Base-by-base conservation (phyloP, 768 basidiomycete genomes). In the Boletus vinaceobasis region DNA sequence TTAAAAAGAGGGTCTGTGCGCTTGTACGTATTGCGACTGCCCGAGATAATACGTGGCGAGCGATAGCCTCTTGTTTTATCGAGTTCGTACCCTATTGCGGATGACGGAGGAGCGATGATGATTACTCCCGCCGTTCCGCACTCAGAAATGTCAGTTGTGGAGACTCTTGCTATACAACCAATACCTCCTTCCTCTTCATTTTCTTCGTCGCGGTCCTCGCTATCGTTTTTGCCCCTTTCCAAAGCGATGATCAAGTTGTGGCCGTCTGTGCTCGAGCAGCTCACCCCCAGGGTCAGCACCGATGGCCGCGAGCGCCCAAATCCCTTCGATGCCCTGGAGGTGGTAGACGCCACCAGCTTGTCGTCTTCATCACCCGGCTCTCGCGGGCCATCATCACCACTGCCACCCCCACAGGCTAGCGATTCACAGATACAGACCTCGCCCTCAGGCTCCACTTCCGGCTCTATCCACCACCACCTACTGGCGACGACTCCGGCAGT, bases 191-290 rank as follows among this genome's bases (percentile, higher is more conserved):
- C 63, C 11, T 53, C 58, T 1, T 35, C 58, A 2, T 45, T 53
- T 1, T 70, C 59, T 15, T 54, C 65, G n/a, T 50, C 60, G 9
- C 57, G 43, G 17, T 31, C 62, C 36, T 63, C 60, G 47, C 59
- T 58, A 27, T 68, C 68, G 26, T 67, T 57, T 47, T 53, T 59
- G 19, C 55, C 64, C 8, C 49, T 70, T 5, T 66, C 69, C 38
- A 68, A 66, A 58, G 67, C 70, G 51, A 87, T 89, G 84, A 75
- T 90, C 60, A 86, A 83, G 65, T 74, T 89, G 57, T 87, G 89
- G 89, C 80, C 84, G 47, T 66, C 65, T 51, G 69, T 71, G 58
- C 68, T 67, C 49, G 85, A 84, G 62, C 83, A 83, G 63, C 74
- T 80, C 48, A 91, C 87, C 0, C 86, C 88, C 36, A 78, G 77